phyloP scores from a whole-genome alignment of 2,329 filamentous ascomycete species.

The Mycosphaerella arachidis region DNA sequence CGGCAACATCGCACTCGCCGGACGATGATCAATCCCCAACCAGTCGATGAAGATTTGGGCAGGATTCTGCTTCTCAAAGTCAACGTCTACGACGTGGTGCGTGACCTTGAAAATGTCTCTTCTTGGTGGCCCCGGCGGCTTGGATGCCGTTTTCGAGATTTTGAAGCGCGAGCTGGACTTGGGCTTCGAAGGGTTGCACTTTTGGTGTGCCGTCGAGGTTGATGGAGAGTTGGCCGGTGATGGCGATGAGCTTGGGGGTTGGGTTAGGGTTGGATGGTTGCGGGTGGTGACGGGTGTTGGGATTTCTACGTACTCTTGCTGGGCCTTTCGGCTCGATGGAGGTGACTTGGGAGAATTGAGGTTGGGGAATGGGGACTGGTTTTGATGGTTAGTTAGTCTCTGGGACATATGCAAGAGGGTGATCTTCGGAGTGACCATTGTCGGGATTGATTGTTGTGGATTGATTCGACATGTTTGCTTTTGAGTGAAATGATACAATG shows the following conservation, averaged over 20 bases:
- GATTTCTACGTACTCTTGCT: constrained; percentile 4
- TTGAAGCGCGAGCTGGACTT: constrained; percentile 15
- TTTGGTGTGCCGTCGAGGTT: constrained; percentile 11
- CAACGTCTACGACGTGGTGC: constrained; percentile 20
- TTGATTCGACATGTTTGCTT: not conserved
- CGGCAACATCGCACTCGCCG: constrained; percentile 20
- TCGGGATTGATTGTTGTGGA: constrained; percentile 1
- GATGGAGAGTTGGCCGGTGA: constrained; percentile 20
- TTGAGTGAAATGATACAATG: not conserved
- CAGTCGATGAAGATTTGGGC: constrained; percentile 18
- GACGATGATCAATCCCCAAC: constrained; percentile 17
- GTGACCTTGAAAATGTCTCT: constrained; percentile 23
- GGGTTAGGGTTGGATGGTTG: too few relatives aligned
- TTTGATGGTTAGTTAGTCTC: too few relatives aligned
- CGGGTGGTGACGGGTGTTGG: too few relatives aligned
- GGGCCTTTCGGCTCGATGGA: constrained; percentile 9
- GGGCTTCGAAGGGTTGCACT: constrained; percentile 11
- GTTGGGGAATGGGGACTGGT: constrained; percentile 13
- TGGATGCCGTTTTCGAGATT: constrained; percentile 20
- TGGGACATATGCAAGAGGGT: not conserved
- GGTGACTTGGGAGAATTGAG: constrained; percentile 19
- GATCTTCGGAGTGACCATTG: not conserved
- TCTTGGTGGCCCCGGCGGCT: constrained; percentile 16
- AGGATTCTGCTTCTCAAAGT: constrained; percentile 18
- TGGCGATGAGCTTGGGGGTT: constrained; percentile 10